Evolutionary conservation across 768 basidiomycete genomes (phyloP).

Genomic region (Leucocoprinus leucothites): DNA sequence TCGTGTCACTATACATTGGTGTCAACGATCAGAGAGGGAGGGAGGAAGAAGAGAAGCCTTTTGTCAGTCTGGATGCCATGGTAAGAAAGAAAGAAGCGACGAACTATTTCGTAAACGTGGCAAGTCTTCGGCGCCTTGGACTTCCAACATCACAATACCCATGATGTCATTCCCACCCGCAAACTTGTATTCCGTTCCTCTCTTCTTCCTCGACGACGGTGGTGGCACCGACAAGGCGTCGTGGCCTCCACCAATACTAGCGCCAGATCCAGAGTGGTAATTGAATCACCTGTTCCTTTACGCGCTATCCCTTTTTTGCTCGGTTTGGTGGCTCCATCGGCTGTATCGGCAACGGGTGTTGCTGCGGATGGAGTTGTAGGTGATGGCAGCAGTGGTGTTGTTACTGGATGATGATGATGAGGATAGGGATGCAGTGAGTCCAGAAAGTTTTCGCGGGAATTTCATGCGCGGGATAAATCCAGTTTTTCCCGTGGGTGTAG

Average conservation of each 20-base stretch:
- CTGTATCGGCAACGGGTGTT: neutral
- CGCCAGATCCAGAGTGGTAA: neutral
- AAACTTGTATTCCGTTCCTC: slow-evolving; percentile 45
- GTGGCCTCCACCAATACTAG: neutral
- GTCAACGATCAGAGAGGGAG: neutral
- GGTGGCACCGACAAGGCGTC: neutral
- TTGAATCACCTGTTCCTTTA: slow-evolving; percentile 10
- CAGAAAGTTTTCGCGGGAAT: slow-evolving; percentile 16
- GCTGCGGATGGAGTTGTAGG: neutral
- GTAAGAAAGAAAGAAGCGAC: slow-evolving; percentile 25
- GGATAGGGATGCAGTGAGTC: slow-evolving; percentile 12
- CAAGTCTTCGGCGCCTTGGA: slow-evolving; percentile 77
- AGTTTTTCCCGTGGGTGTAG: slow-evolving; percentile 1
- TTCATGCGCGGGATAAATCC: slow-evolving; percentile 22
- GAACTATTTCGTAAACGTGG: slow-evolving; percentile 84
- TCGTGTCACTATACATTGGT: slow-evolving; percentile 57
- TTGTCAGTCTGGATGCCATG: neutral
- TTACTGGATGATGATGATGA: slow-evolving; percentile 4
- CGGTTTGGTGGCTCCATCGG: slow-evolving; percentile 1
- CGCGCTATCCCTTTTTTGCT: neutral
- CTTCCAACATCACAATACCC: slow-evolving; percentile 95
- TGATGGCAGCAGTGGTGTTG: neutral
- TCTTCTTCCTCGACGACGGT: slow-evolving; percentile 19
- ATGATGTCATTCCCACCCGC: slow-evolving; percentile 76
- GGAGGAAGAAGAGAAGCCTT: neutral